A percentile compares a stretch with the other conserved stretches of the same genome.
These are phyloP conservation scores for Leptographium lundbergii DNA, from an alignment of 2,329 filamentous ascomycete genomes.

Conservation along the genomic window DNA sequence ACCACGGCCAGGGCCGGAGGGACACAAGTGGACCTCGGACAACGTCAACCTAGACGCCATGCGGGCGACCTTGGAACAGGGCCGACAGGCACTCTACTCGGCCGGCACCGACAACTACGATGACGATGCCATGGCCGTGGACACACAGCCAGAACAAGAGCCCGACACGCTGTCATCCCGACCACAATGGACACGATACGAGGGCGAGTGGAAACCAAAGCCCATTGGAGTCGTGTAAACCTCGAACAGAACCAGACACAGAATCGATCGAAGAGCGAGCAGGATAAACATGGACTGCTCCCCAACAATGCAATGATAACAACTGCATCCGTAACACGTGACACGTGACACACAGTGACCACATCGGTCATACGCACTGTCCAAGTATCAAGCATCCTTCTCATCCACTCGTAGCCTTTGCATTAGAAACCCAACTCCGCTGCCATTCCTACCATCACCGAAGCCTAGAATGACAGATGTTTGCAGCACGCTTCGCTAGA, in stretches of 20 bases:
- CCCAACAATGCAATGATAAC: neutral
- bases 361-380: neutral
- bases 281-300: too few species aligned
- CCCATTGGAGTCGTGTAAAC: slow-evolving; percentile 41
- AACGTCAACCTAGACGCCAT: slow-evolving; percentile 6
- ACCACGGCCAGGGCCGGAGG: neutral
- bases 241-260: neutral
- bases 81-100: slow-evolving; percentile 3
- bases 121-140: slow-evolving; percentile 10
- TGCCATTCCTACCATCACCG: neutral
- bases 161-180: slow-evolving; percentile 16
- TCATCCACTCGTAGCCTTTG: neutral
- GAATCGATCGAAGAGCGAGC: neutral
- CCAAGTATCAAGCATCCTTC: neutral
- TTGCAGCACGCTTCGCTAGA: slow-evolving; percentile 1
- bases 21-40: slow-evolving; percentile 1
- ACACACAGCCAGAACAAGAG: slow-evolving; percentile 1
- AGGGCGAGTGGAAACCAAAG: slow-evolving; percentile 42
- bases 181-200: slow-evolving; percentile 35
- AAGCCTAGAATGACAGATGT: neutral
- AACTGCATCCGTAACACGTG: neutral
- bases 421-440: neutral
- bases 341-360: neutral
- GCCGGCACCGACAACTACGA: neutral
- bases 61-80: slow-evolving; percentile 3